Conservation (phyloP, 2,329 filamentous ascomycete species). For the Ophiostoma ulmi region DNA sequence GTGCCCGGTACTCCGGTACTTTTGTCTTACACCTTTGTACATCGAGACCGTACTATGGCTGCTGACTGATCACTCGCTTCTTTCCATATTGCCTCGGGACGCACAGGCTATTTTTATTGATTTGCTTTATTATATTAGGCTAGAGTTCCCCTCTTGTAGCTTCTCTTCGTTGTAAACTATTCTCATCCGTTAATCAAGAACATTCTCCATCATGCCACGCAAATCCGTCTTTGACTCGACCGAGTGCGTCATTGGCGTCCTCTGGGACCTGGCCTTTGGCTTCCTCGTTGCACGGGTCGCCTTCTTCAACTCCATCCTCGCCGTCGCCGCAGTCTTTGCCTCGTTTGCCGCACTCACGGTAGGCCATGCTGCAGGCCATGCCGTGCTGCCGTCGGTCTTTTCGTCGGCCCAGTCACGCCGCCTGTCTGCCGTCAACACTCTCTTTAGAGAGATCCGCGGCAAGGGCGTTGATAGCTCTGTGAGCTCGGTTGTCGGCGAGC, state of each 20-base stretch:
- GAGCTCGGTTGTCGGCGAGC: not conserved
- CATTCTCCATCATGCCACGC: constrained; percentile 12
- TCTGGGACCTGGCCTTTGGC: constrained; percentile 38
- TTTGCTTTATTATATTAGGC: not conserved
- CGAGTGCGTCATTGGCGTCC: constrained; percentile 36
- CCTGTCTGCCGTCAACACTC: not conserved
- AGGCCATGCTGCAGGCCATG: constrained; percentile 18
- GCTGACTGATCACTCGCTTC: not conserved
- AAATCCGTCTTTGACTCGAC: constrained; percentile 32
- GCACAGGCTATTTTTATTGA: not conserved
- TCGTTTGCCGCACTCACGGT: constrained; percentile 23
- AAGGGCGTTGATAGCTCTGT: not conserved
- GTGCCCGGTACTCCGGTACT: not conserved
- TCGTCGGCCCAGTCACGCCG: constrained; percentile 8
- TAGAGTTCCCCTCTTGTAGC: not conserved
- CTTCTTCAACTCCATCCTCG: constrained; percentile 27
- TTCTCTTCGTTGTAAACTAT: not conserved
- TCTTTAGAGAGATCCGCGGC: constrained; percentile 11
- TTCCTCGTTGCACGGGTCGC: constrained; percentile 32
- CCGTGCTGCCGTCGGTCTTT: constrained; percentile 12
- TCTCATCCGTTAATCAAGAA: not conserved
- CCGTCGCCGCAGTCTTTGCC: constrained; percentile 34
- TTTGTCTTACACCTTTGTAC: not conserved
- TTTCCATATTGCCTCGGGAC: not conserved
- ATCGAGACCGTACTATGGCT: not conserved